Evolutionary conservation across 805 yeast species (phyloP), one percentile per base, ranked within the genome.

Genomic region (Clavispora asparagi): DNA sequence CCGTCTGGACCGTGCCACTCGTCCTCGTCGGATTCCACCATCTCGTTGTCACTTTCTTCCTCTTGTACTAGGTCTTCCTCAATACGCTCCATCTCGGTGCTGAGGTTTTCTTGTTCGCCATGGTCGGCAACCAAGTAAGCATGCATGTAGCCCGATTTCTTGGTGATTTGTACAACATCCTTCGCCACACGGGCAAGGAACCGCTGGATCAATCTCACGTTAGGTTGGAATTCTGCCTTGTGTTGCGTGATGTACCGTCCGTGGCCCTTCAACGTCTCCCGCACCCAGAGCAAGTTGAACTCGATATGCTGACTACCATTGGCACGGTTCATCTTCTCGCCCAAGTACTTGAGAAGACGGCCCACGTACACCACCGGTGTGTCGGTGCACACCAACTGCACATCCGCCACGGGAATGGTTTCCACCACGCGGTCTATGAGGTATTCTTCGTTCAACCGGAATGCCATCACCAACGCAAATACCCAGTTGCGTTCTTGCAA

Each of bases 381-480:
- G 42, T 79, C 86, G n/a, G 73, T 63, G 7, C 84, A 70, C 8
- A 91, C 78, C 42, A 94, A 64, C 30, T 76, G 70, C 33, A 92
- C 79, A 59, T 90, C 95, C 3, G 71, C 68, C n/a, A 77, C 60
- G 1, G 94, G 92, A 9, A 91, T 74, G 5, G 76, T 57, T 61
- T 89, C 96, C 61, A 82, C 87, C 0, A 87, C 86, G 49, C 74
- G 74, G 50, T 83, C 83, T 25, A 91, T 80, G 44, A 94, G 68
- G 56, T 83, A 79, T 10, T 66, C 68, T 61, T 94, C 99, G 61
- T 94, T 94, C 49, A 94, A 75, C 64, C 99, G 77, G 76, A 94
- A 90, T 0, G 97, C 81, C 97, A 94, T 90, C 12, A 91, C 87
- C 47, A 92, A 66, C 0, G 97, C 92, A 36, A 79, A 79, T 55